phyloP scores from a whole-genome alignment of 176 grass and related monocot species.

The Dactylis glomerata region DNA sequence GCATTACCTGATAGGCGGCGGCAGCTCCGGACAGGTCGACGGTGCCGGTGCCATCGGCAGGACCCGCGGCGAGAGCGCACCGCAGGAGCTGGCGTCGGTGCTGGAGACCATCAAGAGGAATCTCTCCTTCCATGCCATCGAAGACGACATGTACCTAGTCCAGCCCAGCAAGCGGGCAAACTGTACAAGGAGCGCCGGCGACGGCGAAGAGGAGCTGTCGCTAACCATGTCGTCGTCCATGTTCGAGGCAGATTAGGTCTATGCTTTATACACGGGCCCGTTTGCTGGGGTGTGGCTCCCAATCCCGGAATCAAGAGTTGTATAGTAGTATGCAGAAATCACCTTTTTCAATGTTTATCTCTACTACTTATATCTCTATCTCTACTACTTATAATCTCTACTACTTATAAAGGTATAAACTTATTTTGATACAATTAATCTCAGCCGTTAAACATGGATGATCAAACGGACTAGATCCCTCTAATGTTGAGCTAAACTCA shows the following conservation, averaged over 20 bases:
- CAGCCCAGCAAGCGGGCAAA: slow-evolving; percentile 24
- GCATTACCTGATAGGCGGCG: not conserved
- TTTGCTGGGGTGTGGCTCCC: too few relatives aligned
- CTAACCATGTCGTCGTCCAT: not conserved
- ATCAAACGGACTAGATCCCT: too few relatives aligned
- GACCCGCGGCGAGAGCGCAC: not conserved
- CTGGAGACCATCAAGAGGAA: slow-evolving; percentile 47
- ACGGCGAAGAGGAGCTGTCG: not conserved
- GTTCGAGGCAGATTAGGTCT: slow-evolving; percentile 8
- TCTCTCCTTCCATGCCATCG: slow-evolving; percentile 39
- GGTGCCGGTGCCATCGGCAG: not conserved
- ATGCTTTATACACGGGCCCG: too few relatives aligned
- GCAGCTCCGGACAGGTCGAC: not conserved
- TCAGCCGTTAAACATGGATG: too few relatives aligned
- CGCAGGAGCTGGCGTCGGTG: slow-evolving; percentile 22
- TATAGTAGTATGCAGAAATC: too few relatives aligned
- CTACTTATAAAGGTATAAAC: too few relatives aligned
- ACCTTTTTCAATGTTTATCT: too few relatives aligned
- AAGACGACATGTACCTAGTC: slow-evolving; percentile 34
- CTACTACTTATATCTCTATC: too few relatives aligned
- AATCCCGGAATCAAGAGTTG: too few relatives aligned
- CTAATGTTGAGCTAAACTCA: too few relatives aligned
- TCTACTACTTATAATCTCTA: too few relatives aligned
- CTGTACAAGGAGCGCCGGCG: not conserved
- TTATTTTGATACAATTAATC: too few relatives aligned